Evolutionary conservation across 1,139 yeast genomes (phyloP).

Genomic region (Debaryomyces singareniensis): DNA sequence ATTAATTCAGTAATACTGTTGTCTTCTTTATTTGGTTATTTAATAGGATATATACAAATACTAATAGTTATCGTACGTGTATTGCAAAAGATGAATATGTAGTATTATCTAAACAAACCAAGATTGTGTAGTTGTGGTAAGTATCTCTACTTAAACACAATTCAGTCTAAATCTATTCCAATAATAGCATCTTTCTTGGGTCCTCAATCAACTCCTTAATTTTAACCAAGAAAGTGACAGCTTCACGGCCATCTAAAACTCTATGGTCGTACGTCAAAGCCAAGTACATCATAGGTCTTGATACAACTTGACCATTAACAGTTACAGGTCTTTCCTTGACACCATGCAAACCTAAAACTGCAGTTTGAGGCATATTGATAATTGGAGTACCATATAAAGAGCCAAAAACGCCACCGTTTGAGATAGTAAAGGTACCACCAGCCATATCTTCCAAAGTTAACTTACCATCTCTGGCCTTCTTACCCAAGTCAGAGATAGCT

Average conservation of each 20-base stretch:
- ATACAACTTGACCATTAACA: conserved; percentile 89
- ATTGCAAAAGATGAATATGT: too few relatives aligned
- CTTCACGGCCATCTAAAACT: conserved; percentile 98
- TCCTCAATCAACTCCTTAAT: conserved; percentile 97
- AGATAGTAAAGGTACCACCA: conserved; percentile 98
- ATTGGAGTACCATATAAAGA: conserved; percentile 98
- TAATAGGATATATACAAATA: too few relatives aligned
- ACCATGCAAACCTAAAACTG: conserved; percentile 96
- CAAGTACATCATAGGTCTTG: conserved; percentile 99
- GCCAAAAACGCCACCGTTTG: conserved; percentile 99
- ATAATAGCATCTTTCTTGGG: conserved; percentile 95
- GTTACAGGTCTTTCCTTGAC: conserved; percentile 97
- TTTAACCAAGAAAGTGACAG: conserved; percentile 93
- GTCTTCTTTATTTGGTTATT: too few relatives aligned
- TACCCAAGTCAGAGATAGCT: conserved; percentile 76
- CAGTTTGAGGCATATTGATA: conserved; percentile 97
- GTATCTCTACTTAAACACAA: too few relatives aligned
- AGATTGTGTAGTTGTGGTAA: too few relatives aligned
- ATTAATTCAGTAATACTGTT: too few relatives aligned
- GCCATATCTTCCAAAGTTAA: conserved; percentile 97
- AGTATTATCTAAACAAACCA: too few relatives aligned
- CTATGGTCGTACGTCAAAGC: conserved; percentile 99
- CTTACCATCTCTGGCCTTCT: conserved; percentile 95
- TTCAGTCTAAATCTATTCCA: conserved; percentile 20
- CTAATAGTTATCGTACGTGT: too few relatives aligned